Base-by-base conservation (phyloP, 352 stramenopile genomes). In the Pythium monospermum region DNA sequence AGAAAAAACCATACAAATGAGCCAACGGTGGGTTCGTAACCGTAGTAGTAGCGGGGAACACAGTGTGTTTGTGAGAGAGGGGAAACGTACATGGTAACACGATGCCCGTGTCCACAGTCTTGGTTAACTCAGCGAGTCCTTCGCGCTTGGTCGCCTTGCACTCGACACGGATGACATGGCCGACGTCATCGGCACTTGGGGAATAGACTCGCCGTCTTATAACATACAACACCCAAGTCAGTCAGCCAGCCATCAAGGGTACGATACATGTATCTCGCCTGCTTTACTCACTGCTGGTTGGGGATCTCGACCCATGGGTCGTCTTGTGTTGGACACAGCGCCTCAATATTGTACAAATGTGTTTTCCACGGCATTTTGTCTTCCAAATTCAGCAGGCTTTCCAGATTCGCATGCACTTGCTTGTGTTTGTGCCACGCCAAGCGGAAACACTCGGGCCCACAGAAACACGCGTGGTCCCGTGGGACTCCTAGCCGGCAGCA, bases 81-180 rank as follows among this genome's bases (percentile, higher is more conserved):
- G 22, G 13, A 21, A 21, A 71, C 76, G 56, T 83, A 94, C 83
- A 94, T 43, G 83, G 83, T 33, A 94, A 59, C 16, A 94, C 83
- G 52, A 94, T 91, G 36, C 81, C 79, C 22, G 83, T 94, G 31
- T 94, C 83, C 11, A 87, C 76, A 18, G 62, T 77, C 71, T 92
- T 92, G 38, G 71, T 85, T 6, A 87, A 53, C 37, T 83, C 69
- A 8, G 60, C 53, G 22, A 59, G 67, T n/a, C 69, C 71, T 26
- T 71, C 65, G n/a, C 64, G 65, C 48, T 79, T 84, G 25, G 69
- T 76, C 18, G 76, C 79, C 44, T 73, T 70, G 65, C 83, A 92
- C 53, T 90, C 79, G 41, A 94, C 83, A 50, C 79, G 75, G 42
- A 94, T 74, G 10, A 94, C 73, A 43, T 91, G 70, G 18, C 83